Evolutionary conservation across 441 rosid species (phyloP).

Genomic region (Syzygium malaccense): DNA sequence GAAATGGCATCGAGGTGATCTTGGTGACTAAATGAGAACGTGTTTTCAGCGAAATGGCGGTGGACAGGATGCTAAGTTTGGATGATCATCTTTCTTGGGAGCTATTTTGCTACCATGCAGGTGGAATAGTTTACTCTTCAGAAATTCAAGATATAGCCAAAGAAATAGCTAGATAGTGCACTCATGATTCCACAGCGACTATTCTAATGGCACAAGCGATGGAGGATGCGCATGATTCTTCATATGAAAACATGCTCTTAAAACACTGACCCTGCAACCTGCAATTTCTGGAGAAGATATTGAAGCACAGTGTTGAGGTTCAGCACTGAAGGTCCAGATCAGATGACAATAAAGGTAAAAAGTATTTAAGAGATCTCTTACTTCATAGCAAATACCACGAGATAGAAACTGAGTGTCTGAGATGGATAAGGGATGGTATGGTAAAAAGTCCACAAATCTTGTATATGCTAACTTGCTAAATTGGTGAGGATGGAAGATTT

Average conservation of each 20-base stretch:
- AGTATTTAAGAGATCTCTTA: not conserved
- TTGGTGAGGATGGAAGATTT: not conserved
- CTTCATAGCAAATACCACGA: not conserved
- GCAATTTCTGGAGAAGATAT: not conserved
- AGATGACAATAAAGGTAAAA: not conserved
- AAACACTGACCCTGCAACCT: not conserved
- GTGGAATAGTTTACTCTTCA: not conserved
- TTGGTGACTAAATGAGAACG: not conserved
- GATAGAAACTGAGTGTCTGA: not conserved
- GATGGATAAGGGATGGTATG: not conserved
- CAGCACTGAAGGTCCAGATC: not conserved
- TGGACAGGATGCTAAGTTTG: not conserved
- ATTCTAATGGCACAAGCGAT: not conserved
- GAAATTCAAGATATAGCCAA: not conserved
- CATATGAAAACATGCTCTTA: not conserved
- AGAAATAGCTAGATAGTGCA: not conserved
- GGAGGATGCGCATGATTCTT: not conserved
- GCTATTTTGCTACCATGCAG: conserved; percentile 1
- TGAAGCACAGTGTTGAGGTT: not conserved
- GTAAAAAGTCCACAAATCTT: not conserved
- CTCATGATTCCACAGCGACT: not conserved
- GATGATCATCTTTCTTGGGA: not conserved
- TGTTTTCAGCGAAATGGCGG: not conserved
- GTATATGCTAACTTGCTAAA: not conserved
- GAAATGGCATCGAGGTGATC: not conserved